These are phyloP conservation scores for Blastocystis sp. DNA, from an alignment of 352 stramenopile species.

Conservation along the genomic window DNA sequence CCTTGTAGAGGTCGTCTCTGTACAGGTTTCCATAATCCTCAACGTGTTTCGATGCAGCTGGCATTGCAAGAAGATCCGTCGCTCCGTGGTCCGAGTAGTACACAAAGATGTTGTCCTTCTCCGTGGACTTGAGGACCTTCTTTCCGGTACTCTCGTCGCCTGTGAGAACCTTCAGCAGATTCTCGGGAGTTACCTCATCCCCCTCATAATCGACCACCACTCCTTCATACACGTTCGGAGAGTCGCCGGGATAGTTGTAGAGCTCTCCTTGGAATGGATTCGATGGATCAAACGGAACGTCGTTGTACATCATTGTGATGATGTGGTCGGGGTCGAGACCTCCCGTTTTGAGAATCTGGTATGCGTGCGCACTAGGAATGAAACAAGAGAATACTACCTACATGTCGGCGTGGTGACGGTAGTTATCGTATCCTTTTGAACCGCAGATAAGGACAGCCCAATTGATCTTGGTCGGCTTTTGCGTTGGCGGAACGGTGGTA, in stretches of 20 bases:
- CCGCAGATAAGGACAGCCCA: constrained; percentile 78
- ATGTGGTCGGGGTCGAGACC: constrained; percentile 73
- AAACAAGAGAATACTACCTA: not conserved
- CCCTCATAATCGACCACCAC: constrained; percentile 28
- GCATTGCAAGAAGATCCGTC: constrained; percentile 71
- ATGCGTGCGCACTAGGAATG: constrained; percentile 64
- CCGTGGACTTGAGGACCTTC: constrained; percentile 71
- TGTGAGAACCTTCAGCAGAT: constrained; percentile 71
- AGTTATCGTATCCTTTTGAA: constrained; percentile 75
- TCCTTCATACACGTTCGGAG: constrained; percentile 69
- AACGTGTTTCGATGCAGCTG: too few species aligned
- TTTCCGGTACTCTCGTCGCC: constrained; percentile 64
- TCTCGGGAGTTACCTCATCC: constrained; percentile 68
- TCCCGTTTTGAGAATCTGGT: constrained; percentile 74
- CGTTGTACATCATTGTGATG: constrained; percentile 79
- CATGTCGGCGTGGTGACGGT: constrained; percentile 73
- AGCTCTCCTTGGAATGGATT: constrained; percentile 74
- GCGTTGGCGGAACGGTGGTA: too few species aligned
- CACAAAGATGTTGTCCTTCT: constrained; percentile 73
- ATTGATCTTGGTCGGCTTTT: too few species aligned
- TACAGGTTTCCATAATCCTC: constrained; percentile 67
- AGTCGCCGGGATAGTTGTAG: constrained; percentile 69
- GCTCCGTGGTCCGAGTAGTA: constrained; percentile 78
- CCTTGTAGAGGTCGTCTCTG: constrained; percentile 68
- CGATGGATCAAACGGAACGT: constrained; percentile 67